These are phyloP conservation scores for Fusarium sp. DNA, from an alignment of 2,329 filamentous ascomycete genomes.

Conservation along the genomic window DNA sequence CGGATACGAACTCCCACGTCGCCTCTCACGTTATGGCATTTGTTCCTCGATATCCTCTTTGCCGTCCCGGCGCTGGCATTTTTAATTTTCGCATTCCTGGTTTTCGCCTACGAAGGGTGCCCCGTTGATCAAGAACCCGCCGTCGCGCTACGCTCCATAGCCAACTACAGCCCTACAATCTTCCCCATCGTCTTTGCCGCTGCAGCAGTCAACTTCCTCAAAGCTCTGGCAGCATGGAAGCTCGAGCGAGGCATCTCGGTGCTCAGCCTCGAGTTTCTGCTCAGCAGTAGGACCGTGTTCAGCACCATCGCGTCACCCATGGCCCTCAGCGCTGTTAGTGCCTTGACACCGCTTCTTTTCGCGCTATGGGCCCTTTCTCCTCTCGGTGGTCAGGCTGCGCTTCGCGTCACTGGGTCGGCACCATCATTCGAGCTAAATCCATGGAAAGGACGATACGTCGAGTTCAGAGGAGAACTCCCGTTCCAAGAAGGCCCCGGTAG, in stretches of 20 bases:
- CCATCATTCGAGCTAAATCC: background rate
- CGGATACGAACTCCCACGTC: background rate
- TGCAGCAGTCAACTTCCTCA: constrained; percentile 15
- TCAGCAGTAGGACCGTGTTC: constrained; percentile 24
- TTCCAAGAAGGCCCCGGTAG: background rate
- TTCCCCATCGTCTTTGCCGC: constrained; percentile 29
- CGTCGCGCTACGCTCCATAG: background rate
- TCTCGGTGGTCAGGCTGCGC: constrained; percentile 19
- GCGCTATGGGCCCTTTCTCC: constrained; percentile 20
- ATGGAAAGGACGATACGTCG: constrained; percentile 18
- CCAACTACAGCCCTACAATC: constrained; percentile 12
- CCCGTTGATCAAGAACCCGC: background rate
- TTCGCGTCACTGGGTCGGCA: constrained; percentile 8
- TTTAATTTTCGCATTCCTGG: constrained; percentile 7
- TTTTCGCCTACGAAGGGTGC: background rate
- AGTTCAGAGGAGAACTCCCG: constrained; percentile 7
- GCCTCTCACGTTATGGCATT: constrained; percentile 3
- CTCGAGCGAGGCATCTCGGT: constrained; percentile 23
- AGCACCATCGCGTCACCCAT: constrained; percentile 14
- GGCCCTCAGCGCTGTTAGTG: background rate
- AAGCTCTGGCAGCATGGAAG: constrained; percentile 18
- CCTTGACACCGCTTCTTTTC: constrained; percentile 15
- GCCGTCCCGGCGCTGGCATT: constrained; percentile 3
- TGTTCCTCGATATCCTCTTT: constrained; percentile 8
- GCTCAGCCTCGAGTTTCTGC: constrained; percentile 19